Conservation (phyloP, 345 rosid genomes). For the Alliaria petiolata region DNA sequence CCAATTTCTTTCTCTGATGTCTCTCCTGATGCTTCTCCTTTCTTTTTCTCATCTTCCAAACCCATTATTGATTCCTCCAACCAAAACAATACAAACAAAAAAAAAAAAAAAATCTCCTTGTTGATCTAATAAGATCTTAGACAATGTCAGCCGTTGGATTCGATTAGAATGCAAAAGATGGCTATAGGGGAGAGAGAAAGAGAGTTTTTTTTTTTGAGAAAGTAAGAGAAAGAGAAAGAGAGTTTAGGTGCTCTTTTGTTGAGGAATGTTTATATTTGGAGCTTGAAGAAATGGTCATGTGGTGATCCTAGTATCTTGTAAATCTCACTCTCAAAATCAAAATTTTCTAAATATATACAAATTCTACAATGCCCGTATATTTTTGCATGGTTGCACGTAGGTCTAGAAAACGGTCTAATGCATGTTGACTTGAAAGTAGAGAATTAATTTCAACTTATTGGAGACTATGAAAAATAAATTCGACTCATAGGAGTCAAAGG, state of each 20-base stretch:
- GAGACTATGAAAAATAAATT: background rate
- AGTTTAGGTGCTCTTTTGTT: constrained; percentile 12
- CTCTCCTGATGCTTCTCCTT: constrained; percentile 24
- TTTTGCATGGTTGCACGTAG: background rate
- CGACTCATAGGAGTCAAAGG: background rate
- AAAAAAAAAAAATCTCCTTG: background rate
- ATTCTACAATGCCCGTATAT: constrained; percentile 13
- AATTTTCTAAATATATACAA: constrained; percentile 14
- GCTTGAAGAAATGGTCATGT: constrained; percentile 56
- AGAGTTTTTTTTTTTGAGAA: constrained; percentile 18
- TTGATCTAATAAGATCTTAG: background rate
- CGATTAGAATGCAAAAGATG: background rate
- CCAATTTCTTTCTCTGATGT: constrained; percentile 22
- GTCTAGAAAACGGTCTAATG: background rate
- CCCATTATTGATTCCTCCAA: constrained; percentile 22
- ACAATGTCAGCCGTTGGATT: constrained; percentile 1
- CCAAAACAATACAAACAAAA: background rate
- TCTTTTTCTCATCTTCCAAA: constrained; percentile 24
- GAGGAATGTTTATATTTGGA: constrained; percentile 36
- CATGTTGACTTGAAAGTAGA: background rate
- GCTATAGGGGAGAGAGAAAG: constrained; percentile 18
- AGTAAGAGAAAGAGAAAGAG: constrained; percentile 9
- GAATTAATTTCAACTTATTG: background rate
- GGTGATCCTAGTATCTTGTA: constrained; percentile 62
- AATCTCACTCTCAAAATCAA: constrained; percentile 17